Evolutionary conservation across 208 protist genomes (phyloP).

Genomic region (Leptomonas pyrrhocoris): DNA sequence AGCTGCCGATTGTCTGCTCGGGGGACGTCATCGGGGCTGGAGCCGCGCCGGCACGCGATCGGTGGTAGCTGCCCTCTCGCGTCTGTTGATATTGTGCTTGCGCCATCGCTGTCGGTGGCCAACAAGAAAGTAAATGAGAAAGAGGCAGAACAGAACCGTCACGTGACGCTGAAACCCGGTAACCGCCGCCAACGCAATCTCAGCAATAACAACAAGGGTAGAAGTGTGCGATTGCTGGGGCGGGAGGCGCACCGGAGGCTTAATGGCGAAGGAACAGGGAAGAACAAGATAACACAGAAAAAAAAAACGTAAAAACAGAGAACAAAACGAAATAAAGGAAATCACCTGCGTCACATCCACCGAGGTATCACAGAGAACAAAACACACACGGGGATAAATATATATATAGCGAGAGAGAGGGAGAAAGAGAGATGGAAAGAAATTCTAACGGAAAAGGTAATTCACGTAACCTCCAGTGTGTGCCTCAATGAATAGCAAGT

Average conservation of each 20-base stretch:
- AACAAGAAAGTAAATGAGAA: neutral
- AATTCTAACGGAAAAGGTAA: neutral
- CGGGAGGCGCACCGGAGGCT: no score
- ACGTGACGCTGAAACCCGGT: no score
- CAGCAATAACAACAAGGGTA: no score
- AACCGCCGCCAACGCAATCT: no score
- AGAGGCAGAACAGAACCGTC: neutral
- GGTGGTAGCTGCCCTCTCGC: conserved; percentile 25
- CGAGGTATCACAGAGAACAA: no score
- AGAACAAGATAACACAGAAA: neutral
- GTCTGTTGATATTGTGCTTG: conserved; percentile 17
- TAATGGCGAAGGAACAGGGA: no score
- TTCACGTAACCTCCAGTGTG: no score
- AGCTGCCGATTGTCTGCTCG: conserved; percentile 95
- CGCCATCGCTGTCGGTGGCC: conserved; percentile 8
- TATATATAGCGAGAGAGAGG: no score
- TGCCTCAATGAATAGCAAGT: no score
- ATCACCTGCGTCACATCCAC: neutral
- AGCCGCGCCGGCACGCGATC: conserved; percentile 9
- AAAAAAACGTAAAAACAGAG: neutral
- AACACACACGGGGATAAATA: no score
- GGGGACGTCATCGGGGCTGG: conserved; percentile 15
- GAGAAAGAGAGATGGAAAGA: neutral
- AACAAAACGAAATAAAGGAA: neutral
- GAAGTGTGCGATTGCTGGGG: no score